Evolutionary conservation across 768 basidiomycete genomes (phyloP).

Genomic region (Crucibulum laeve): DNA sequence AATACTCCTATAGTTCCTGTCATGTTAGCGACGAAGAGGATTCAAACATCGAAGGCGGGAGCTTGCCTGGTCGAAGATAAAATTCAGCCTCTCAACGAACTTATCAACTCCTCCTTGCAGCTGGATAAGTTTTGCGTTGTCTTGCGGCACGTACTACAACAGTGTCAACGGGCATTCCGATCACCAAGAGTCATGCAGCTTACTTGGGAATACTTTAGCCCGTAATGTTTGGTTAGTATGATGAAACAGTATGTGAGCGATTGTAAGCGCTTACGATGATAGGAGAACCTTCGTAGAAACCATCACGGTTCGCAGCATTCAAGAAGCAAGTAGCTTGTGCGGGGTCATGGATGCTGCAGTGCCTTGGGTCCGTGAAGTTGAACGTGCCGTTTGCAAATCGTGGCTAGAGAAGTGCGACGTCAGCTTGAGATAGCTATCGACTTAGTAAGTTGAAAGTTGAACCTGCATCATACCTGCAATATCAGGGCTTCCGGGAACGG

Average conservation of each 20-base stretch:
- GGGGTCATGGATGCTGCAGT: slow-evolving; percentile 64
- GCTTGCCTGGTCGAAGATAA: slow-evolving; percentile 51
- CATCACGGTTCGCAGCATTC: slow-evolving; percentile 49
- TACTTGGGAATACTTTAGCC: slow-evolving; percentile 52
- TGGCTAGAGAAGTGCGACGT: slow-evolving; percentile 30
- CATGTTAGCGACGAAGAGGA: neutral
- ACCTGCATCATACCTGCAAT: slow-evolving; percentile 64
- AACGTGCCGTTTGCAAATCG: slow-evolving; percentile 53
- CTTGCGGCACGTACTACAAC: slow-evolving; percentile 57
- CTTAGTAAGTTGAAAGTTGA: neutral
- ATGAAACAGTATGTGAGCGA: neutral
- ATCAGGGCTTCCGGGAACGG: slow-evolving; percentile 41
- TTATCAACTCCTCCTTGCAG: slow-evolving; percentile 54
- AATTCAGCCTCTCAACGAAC: slow-evolving; percentile 52
- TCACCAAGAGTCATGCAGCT: slow-evolving; percentile 4
- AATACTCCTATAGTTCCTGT: slow-evolving; percentile 38
- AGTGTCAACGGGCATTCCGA: neutral
- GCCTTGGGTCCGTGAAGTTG: slow-evolving; percentile 62
- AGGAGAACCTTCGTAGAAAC: slow-evolving; percentile 64
- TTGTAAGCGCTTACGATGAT: slow-evolving; percentile 40
- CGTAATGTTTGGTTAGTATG: neutral
- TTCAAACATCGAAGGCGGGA: neutral
- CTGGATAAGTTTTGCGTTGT: slow-evolving; percentile 55
- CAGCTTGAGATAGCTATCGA: neutral
- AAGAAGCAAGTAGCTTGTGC: slow-evolving; percentile 54